Evolutionary conservation across 495 filamentous ascomycete genomes (phyloP).

Genomic region (Parmelia sp.): DNA sequence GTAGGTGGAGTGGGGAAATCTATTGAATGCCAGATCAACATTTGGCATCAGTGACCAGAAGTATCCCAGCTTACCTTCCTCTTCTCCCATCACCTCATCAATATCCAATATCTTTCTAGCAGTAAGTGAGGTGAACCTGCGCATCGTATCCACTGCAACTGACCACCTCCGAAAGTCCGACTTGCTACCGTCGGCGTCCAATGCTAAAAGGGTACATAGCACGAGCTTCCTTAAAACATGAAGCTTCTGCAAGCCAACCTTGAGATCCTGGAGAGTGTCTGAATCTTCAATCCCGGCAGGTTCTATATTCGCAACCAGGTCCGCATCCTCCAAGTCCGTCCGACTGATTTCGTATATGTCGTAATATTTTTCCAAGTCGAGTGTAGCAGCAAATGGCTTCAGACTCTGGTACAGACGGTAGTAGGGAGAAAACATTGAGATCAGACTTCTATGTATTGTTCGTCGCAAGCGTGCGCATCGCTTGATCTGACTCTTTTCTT

Average conservation of each 20-base stretch:
- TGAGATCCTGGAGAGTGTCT: conserved; percentile 73
- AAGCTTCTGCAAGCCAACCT: conserved; percentile 69
- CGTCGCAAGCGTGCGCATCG: conserved; percentile 74
- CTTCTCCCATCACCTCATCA: conserved; percentile 65
- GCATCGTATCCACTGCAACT: conserved; percentile 68
- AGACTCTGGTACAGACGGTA: conserved; percentile 59
- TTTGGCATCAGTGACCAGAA: conserved; percentile 22
- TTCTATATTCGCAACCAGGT: conserved; percentile 42
- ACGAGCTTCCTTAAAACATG: conserved; percentile 76
- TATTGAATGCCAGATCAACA: conserved; percentile 29
- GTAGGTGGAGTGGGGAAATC: conserved; percentile 52
- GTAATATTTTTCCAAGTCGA: conserved; percentile 80
- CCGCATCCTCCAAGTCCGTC: conserved; percentile 64
- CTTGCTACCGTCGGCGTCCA: conserved; percentile 78
- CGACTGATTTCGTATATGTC: conserved; percentile 87
- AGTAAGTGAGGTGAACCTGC: conserved; percentile 52
- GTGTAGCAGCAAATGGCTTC: conserved; percentile 64
- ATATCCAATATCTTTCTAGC: conserved; percentile 51
- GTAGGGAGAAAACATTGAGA: conserved; percentile 61
- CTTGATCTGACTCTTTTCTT: conserved; percentile 68
- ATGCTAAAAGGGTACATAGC: conserved; percentile 76
- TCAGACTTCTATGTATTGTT: conserved; percentile 60
- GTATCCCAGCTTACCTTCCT: conserved; percentile 59
- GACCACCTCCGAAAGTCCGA: conserved; percentile 76
- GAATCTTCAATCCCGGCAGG: conserved; percentile 62